Evolutionary conservation across 805 yeast species (phyloP), one percentile per base, ranked within the genome.

Genomic region (Torulaspora gathmanii): DNA sequence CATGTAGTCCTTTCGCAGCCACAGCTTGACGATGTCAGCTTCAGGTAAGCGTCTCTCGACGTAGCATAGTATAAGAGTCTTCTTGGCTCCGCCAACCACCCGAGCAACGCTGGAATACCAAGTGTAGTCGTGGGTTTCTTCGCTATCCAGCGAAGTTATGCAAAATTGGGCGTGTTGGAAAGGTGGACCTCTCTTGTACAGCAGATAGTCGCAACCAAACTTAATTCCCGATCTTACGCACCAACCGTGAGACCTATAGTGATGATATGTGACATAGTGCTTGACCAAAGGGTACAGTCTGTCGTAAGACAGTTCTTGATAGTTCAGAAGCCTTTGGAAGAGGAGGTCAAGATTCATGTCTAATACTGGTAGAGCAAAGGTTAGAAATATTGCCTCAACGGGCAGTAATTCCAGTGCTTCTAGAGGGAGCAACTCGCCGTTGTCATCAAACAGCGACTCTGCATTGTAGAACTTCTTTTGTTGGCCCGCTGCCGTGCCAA

Each of bases 131-230:
- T 60, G 65, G 11, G 35, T 27, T 8, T 44, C 53, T 1, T 50
- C 52, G 23, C 43, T 40, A 45, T 67, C 66, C 27, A 61, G 49
- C 0, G 57, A 54, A 51, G 76, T 58, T 3, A 87, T 68, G 5
- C 91, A 86, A 63, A 79, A 86, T 60, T 89, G 95, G 0, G 99
- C 97, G 62, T 93, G 99, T 40, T 83, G 80, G 62, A 90, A 88
- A 1, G 97, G 97, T 7, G 98, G 99, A 0, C 99, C 99, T 46
- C 91, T 72, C 43, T 83, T 79, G 63, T 93, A 93, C 4, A 93
- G 70, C 7, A 93, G 67, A 64, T 71, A 83, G 56, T 90, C 95
- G n/a, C 86, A 77, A 2, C 96, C 96, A 64, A 93, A 93, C 64
- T 93, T 93, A 45, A 89, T 77, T 0, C 98, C 99, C 0, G 90